Percentiles rank a stretch among this genome's conserved stretches.
Evolutionary conservation across 2,329 filamentous ascomycete species (phyloP).

Genomic region (Magnaporthiopsis rhizophila): DNA sequence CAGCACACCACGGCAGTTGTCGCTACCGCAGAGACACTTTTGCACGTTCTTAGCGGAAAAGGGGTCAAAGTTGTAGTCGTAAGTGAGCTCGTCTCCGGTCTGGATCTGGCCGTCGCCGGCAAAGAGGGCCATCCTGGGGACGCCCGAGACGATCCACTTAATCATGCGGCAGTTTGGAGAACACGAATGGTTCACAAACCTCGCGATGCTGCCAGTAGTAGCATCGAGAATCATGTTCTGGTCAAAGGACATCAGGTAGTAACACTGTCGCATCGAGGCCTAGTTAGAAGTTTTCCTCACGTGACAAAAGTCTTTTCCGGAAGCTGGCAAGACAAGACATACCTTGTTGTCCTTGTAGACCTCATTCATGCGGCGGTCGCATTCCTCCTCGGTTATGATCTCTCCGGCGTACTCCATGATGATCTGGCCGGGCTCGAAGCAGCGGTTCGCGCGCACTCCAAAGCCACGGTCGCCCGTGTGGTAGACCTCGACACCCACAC

Average conservation of each 20-base stretch:
- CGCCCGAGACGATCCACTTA: constrained; percentile 91
- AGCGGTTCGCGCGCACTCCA: constrained; percentile 83
- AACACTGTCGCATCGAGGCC: constrained; percentile 54
- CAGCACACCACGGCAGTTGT: constrained; percentile 56
- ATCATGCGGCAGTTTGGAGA: constrained; percentile 96
- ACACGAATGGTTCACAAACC: constrained; percentile 97
- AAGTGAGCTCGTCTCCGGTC: constrained; percentile 93
- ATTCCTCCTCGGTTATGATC: constrained; percentile 92
- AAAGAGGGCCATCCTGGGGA: constrained; percentile 94
- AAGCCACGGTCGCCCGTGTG: constrained; percentile 84
- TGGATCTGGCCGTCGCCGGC: constrained; percentile 82
- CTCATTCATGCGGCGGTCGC: constrained; percentile 86
- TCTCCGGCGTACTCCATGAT: constrained; percentile 98
- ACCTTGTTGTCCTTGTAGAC: constrained; percentile 92
- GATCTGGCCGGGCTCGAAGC: constrained; percentile 83
- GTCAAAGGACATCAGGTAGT: constrained; percentile 97
- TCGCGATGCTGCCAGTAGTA: constrained; percentile 88
- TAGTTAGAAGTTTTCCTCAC: constrained; percentile 1
- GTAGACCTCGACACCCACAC: constrained; percentile 90
- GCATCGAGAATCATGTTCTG: constrained; percentile 99
- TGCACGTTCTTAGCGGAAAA: constrained; percentile 63
- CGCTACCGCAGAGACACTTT: constrained; percentile 54
- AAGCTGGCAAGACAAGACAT: constrained; percentile 21
- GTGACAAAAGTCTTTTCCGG: not conserved
- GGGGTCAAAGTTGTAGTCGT: constrained; percentile 74